A percentile compares a stretch with the other conserved stretches of the same genome.
Evolutionary conservation across 306 rosid species (phyloP).

Genomic region (Fragaria iinumae): DNA sequence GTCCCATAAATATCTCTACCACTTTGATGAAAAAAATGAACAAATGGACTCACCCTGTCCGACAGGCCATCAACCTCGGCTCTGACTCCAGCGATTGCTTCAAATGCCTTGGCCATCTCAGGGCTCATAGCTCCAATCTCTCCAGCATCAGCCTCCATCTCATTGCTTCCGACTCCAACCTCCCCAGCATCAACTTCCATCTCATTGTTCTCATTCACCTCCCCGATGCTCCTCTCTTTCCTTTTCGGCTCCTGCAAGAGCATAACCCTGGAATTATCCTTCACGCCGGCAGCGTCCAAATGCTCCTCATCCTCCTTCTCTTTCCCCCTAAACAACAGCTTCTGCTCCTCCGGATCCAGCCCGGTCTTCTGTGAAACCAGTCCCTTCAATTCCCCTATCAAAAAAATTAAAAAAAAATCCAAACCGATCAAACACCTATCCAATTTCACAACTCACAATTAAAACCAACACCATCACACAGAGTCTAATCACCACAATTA

Average conservation of each 20-base stretch:
- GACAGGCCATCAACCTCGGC: conserved; percentile 71
- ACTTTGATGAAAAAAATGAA: conserved; percentile 1
- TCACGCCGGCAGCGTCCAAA: conserved; percentile 69
- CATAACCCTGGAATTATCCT: conserved; percentile 64
- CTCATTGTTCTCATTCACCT: conserved; percentile 41
- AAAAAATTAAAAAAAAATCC: conserved; percentile 21
- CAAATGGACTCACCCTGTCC: conserved; percentile 54
- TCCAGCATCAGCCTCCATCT: conserved; percentile 45
- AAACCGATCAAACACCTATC: conserved; percentile 22
- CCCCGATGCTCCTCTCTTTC: conserved; percentile 57
- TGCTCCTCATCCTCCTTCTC: conserved; percentile 69
- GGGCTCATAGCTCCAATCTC: conserved; percentile 27
- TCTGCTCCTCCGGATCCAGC: conserved; percentile 62
- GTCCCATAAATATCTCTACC: conserved; percentile 10
- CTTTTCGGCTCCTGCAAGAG: conserved; percentile 58
- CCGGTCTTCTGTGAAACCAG: conserved; percentile 57
- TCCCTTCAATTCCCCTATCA: conserved; percentile 71
- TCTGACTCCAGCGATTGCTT: conserved; percentile 60
- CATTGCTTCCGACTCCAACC: conserved; percentile 25
- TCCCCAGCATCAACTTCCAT: conserved; percentile 50
- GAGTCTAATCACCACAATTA: neutral
- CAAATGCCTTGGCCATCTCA: conserved; percentile 52
- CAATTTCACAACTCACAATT: neutral
- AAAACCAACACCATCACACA: neutral
- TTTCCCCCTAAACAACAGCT: conserved; percentile 64